phyloP scores from a whole-genome alignment of 352 stramenopile species.

The Globisporangium barbulae region DNA sequence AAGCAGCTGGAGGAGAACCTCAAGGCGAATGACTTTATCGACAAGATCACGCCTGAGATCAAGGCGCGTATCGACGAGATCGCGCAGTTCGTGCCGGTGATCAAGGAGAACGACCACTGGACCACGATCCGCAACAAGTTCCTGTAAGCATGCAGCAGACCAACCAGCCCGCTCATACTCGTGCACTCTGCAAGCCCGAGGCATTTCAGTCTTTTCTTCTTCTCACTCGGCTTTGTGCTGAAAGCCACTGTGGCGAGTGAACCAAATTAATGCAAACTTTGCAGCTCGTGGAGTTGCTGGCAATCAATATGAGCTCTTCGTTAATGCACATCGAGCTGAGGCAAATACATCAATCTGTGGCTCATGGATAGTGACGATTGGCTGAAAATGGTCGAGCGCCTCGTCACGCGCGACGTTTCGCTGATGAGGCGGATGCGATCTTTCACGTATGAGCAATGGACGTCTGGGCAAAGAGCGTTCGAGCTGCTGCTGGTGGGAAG shows the following conservation, averaged over 20 bases:
- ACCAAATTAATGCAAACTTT: no score
- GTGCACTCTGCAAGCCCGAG: background rate
- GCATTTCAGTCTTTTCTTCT: background rate
- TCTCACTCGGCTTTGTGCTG: no score
- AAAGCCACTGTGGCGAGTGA: no score
- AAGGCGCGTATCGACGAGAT: background rate
- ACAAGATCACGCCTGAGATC: background rate
- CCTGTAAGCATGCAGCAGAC: background rate
- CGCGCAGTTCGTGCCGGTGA: background rate
- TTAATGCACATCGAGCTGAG: no score
- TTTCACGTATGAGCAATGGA: background rate
- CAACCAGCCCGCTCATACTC: background rate
- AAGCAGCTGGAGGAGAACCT: conserved; percentile 41
- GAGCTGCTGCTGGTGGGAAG: background rate
- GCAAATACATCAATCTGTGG: background rate
- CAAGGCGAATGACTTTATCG: conserved; percentile 7
- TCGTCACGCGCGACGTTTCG: conserved; percentile 1
- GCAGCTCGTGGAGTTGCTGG: no score
- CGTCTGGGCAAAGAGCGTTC: background rate
- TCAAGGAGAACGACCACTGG: conserved; percentile 4
- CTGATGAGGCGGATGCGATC: background rate
- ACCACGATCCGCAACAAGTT: conserved; percentile 1
- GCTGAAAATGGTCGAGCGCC: background rate
- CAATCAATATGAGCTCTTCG: no score
- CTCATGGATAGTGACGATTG: background rate